Conservation (phyloP, 2,329 filamentous ascomycete genomes). For the Ceratocystis smalleyi region DNA sequence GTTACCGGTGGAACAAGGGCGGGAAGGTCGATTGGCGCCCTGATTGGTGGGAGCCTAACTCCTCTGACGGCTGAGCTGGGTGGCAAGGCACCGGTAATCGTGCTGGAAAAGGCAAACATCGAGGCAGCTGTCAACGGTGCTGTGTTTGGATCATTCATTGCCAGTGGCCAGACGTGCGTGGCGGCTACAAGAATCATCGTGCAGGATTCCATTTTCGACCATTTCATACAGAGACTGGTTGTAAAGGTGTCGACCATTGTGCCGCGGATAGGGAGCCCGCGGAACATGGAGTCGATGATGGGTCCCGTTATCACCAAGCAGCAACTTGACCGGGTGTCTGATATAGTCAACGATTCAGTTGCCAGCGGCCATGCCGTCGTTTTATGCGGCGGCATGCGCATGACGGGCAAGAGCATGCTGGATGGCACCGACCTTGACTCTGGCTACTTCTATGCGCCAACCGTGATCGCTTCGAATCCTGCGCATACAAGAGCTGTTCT, state of each 20-base stretch:
- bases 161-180: constrained; percentile 45
- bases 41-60: constrained; percentile 46
- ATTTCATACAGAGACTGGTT: constrained; percentile 45
- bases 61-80: constrained; percentile 51
- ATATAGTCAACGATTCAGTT: constrained; percentile 35
- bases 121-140: constrained; percentile 44
- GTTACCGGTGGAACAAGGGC: constrained; percentile 64
- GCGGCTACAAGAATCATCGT: constrained; percentile 45
- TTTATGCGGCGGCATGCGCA: constrained; percentile 20
- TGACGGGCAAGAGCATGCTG: constrained; percentile 30
- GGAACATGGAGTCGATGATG: constrained; percentile 22
- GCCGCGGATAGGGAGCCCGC: constrained; percentile 27
- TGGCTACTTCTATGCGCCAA: constrained; percentile 22
- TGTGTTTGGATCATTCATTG: constrained; percentile 31
- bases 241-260: constrained; percentile 30
- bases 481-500: constrained; percentile 20
- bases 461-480: constrained; percentile 35
- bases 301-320: constrained; percentile 31
- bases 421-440: constrained; percentile 43
- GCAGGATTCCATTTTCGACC: constrained; percentile 31
- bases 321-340: constrained; percentile 40
- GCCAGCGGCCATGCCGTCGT: constrained; percentile 22
- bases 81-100: constrained; percentile 49
- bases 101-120: constrained; percentile 50
- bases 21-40: constrained; percentile 56